Conservation (phyloP, 2,329 filamentous ascomycete genomes). For the Diplodia corticola region DNA sequence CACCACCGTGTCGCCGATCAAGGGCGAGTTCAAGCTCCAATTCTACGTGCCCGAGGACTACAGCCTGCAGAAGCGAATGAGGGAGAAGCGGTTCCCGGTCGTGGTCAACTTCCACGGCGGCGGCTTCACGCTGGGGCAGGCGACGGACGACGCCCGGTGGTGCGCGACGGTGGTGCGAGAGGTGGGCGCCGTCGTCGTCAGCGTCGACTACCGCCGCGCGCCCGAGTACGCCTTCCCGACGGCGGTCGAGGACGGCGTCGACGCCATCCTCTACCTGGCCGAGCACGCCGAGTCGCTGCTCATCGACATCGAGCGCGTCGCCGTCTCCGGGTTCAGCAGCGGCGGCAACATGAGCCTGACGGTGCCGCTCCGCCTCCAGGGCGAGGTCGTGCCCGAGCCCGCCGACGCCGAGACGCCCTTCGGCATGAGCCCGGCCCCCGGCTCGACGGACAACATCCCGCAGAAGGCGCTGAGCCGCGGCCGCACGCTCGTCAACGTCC, state of each 20-base stretch:
- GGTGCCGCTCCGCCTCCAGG: slow-evolving; percentile 59
- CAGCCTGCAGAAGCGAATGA: slow-evolving; percentile 43
- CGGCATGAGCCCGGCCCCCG: slow-evolving; percentile 16
- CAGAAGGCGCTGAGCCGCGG: slow-evolving; percentile 19
- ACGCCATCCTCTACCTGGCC: slow-evolving; percentile 60
- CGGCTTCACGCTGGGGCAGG: slow-evolving; percentile 61
- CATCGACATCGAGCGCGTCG: slow-evolving; percentile 59
- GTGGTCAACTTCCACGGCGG: slow-evolving; percentile 66
- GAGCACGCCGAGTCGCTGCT: slow-evolving; percentile 57
- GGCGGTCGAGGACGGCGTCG: slow-evolving; percentile 64
- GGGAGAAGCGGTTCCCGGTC: slow-evolving; percentile 54
- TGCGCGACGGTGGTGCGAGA: slow-evolving; percentile 56
- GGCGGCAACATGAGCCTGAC: slow-evolving; percentile 64
- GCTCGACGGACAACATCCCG: slow-evolving; percentile 16
- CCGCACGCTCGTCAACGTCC: slow-evolving; percentile 21
- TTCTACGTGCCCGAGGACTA: slow-evolving; percentile 62
- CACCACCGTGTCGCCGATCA: slow-evolving; percentile 48
- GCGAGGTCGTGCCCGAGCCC: slow-evolving; percentile 40
- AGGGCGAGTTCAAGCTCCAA: slow-evolving; percentile 54
- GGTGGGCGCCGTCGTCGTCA: slow-evolving; percentile 59
- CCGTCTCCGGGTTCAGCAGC: slow-evolving; percentile 62
- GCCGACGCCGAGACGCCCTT: slow-evolving; percentile 29
- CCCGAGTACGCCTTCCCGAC: slow-evolving; percentile 64
- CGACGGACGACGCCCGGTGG: slow-evolving; percentile 64
- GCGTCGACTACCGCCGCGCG: slow-evolving; percentile 62